These are phyloP conservation scores for Tricharina praecox DNA, from an alignment of 495 filamentous ascomycete genomes.

Conservation along the genomic window DNA sequence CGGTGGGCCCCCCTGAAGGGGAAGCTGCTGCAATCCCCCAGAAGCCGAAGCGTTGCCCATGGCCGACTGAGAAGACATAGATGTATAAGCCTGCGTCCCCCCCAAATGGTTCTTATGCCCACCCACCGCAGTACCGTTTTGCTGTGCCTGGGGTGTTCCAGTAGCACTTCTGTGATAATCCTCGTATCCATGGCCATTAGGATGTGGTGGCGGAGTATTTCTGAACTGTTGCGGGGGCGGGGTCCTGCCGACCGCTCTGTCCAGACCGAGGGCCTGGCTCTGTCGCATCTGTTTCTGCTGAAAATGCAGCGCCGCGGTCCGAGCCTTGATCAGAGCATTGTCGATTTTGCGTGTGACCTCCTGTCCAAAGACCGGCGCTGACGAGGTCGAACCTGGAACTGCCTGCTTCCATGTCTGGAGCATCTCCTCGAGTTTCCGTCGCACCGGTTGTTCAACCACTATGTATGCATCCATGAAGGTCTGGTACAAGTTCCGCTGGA, in stretches of 20 bases:
- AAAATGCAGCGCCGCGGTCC: constrained; percentile 54
- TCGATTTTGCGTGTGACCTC: constrained; percentile 81
- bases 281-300: constrained; percentile 48
- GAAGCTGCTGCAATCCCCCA: constrained; percentile 5
- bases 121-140: constrained; percentile 28
- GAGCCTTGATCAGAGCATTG: constrained; percentile 75
- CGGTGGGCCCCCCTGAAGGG: constrained; percentile 12
- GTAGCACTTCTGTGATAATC: constrained; percentile 24
- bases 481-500: constrained; percentile 75
- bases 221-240: constrained; percentile 29
- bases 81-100: constrained; percentile 10
- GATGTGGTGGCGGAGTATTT: constrained; percentile 17
- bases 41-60: neutral
- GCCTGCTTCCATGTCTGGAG: constrained; percentile 96
- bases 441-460: constrained; percentile 60
- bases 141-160: constrained; percentile 3
- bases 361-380: constrained; percentile 69
- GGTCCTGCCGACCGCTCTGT: constrained; percentile 26
- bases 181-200: constrained; percentile 21
- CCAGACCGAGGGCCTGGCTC: constrained; percentile 29
- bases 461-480: constrained; percentile 95
- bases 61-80: constrained; percentile 10
- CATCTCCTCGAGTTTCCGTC: constrained; percentile 88
- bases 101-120: constrained; percentile 13
- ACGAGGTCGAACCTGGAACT: constrained; percentile 75